These are phyloP conservation scores for Chaetomium globosum DNA, from an alignment of 2,329 filamentous ascomycete species.

Conservation along the genomic window DNA sequence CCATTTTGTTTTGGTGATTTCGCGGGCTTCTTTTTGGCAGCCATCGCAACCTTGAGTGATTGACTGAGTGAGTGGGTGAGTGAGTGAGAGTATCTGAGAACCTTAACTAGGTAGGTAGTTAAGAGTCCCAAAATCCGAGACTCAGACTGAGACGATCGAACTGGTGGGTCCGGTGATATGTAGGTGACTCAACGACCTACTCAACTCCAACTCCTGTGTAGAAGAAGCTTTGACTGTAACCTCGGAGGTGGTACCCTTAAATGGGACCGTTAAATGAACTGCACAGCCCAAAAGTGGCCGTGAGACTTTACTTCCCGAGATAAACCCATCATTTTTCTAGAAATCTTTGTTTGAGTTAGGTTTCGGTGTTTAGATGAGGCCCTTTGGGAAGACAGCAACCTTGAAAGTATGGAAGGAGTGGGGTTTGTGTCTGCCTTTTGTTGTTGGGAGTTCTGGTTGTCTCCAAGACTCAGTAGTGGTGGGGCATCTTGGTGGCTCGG, in stretches of 20 bases:
- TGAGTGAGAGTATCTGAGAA: background rate
- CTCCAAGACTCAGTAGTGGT: conserved; percentile 9
- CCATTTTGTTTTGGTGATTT: conserved; percentile 48
- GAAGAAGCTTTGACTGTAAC: conserved; percentile 7
- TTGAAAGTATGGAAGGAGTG: conserved; percentile 5
- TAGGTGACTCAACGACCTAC: conserved; percentile 2
- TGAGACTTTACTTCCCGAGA: conserved; percentile 50
- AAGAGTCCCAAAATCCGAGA: background rate
- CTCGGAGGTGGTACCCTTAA: conserved; percentile 25
- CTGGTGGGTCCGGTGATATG: background rate
- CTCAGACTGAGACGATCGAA: background rate
- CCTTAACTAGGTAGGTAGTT: background rate
- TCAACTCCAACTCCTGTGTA: background rate
- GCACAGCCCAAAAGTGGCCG: conserved; percentile 58
- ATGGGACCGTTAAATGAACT: conserved; percentile 37
- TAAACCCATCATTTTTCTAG: conserved; percentile 47
- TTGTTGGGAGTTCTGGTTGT: background rate
- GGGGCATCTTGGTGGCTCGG: background rate
- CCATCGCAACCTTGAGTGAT: conserved; percentile 45
- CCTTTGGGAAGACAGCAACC: background rate
- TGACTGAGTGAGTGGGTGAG: background rate
- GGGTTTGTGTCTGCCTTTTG: background rate
- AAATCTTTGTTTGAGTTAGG: background rate
- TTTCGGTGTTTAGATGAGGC: background rate
- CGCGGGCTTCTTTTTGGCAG: conserved; percentile 54